Base-by-base conservation (phyloP, 208 protist genomes). In the Strigomonas culicis region DNA sequence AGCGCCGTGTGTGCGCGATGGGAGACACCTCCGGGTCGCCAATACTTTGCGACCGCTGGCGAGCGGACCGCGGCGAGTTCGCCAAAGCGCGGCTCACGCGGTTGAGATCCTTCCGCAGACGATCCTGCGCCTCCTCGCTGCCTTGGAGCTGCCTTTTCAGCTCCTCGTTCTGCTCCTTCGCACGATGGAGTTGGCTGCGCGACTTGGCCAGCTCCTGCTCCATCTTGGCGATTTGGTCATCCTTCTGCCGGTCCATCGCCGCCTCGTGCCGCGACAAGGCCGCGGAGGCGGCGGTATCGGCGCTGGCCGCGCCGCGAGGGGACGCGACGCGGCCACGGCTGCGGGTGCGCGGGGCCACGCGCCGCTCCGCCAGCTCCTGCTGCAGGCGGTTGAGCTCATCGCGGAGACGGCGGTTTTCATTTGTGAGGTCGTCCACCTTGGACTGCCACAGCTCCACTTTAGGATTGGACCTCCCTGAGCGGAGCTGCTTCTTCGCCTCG, bases 141-240 rank as follows among this genome's bases (percentile, higher is more conserved):
- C 77, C 80, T 55, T 88, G 59, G 24, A 88, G 66, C 53, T 90
- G 64, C 47, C 73, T 46, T 58, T 57, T 41, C 46, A 86, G 63
- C 43, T 68, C 68, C 56, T 82, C 71, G 34, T 71, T 70, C 51
- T 72, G 59, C 49, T 79, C 71, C 44, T 74, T 77, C 13, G 69
- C 69, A 47, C 72, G 55, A 27, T 81, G 62, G 15, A 89, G 55
- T 15, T 56, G 31, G 21, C 62, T 79, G 63, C 87, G 84, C 25
- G 76, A 60, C 47, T 82, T 87, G 56, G 84, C 77, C 24, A 94
- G 73, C 66, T 86, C 77, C 62, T 90, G 84, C 34, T 94, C 71
- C 47, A 94, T 49, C 30, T 67, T 60, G 0, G 61, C 71, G 28
- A 89, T 64, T 28, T 75, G 72, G 21, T 56, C 55, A 36, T 90